Evolutionary conservation across 169 alveolate species (phyloP), one percentile per base, ranked within the genome.

Genomic region (Plasmodium knowlesi): DNA sequence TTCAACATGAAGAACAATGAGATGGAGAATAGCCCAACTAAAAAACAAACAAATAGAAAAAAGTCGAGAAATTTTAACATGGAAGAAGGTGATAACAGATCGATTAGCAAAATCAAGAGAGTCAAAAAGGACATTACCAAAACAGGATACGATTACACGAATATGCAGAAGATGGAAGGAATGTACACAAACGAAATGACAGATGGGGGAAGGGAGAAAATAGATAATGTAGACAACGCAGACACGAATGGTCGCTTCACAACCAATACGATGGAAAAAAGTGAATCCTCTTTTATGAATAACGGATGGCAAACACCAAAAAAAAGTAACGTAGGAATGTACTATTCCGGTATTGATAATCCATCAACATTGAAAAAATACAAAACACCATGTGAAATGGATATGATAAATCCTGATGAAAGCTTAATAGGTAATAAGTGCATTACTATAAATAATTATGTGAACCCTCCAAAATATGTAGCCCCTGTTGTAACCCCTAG

Each of bases 361-460:
- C 84, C 84, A n/a, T 91, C 95, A 0, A 82, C 92, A 16, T 37
- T 71, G 30, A 91, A 81, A 25, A 91, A 91, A 39, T 91, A 91
- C 19, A 91, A 82, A 82, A 91, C 95, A 19, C 95, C 95, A 6
- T 80, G 85, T 39, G 95, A 91, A 91, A 91, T 81, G 83, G 95
- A 91, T 46, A 91, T 91, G 95, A 12, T 91, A 16, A 37, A 91
- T 3, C 95, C 95, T 19, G 95, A 91, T 91, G 92, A 61, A 19
- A 91, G 95, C 25, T 91, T 91, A 82, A 91, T 91, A 50, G 95
- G 95, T 43, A 91, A 91, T 61, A 91, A 91, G 43, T 91, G 95
- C 57, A 81, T 91, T 50, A 91, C 95, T 22, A 91, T 91, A 34
- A 91, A 81, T 41, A 91, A 91, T 91, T 91, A 91, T 72, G 92